Evolutionary conservation across 2,329 filamentous ascomycete genomes (phyloP), one percentile per base, ranked within the genome.

Genomic region (Ophiostoma tasmaniense): DNA sequence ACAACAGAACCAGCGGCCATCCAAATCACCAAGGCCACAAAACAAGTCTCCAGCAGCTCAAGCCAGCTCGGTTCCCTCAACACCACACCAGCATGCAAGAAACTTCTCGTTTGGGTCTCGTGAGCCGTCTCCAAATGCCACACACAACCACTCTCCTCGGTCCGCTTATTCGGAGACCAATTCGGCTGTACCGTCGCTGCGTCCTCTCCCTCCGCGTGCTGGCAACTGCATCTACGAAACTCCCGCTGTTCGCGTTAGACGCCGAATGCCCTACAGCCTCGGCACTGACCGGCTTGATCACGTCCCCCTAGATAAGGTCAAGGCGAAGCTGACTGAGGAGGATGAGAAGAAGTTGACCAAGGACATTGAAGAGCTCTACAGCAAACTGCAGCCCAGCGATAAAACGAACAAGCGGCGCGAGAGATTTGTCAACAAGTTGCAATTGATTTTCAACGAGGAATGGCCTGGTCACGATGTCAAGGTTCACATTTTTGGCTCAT

Each of bases 401-500:
- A 86, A 92, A 73, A 93, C 94, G 70, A 91, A 96, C 74, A 82
- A 86, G 71, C 89, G 92, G 73, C 85, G 94, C 71, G 83, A 85
- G 72, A 87, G 86, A 75, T 86, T 99, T 74, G 88, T 97, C n/a
- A 82, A 84, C 73, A 99, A 98, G 80, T 81, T 99, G 75, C 91
- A 97, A 79, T 89, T 85, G 73, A 87, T 98, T 55, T 88, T 99
- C 77, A 95, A 96, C 75, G 86, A 91, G 8, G 88, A 96, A 76
- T 99, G 94, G 92, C 95, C 95, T 0, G 92, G 91, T 0, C 90
- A 92, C 75, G 86, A 96, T 71, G 97, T 97, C 75, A 89, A 87
- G 73, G 95, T 97, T 45, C 90, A 95, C 77, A 87, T 98, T 20
- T 99, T 99, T 84, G 95, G 95, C n/a, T 98, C 95, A 5, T 98